Conservation (phyloP, 2,329 filamentous ascomycete genomes). For the Dendryphion nanum region DNA sequence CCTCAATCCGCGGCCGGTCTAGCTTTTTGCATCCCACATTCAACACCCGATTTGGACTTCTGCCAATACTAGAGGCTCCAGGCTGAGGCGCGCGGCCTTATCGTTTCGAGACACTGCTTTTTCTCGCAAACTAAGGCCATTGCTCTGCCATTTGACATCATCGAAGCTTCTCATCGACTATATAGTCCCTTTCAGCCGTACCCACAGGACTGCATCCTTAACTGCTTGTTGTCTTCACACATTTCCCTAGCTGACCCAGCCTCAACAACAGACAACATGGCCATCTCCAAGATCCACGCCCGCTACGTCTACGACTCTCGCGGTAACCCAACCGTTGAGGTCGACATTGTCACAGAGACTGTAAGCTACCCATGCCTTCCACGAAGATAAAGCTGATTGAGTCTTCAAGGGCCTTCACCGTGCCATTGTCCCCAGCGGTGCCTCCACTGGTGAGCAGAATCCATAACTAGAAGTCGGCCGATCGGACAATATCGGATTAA, state of each 20-base stretch:
- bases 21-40: conserved; percentile 21
- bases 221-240: conserved; percentile 18
- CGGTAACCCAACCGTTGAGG: conserved; percentile 96
- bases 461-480: conserved; percentile 8
- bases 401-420: conserved; percentile 92
- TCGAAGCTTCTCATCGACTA: conserved; percentile 10
- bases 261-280: conserved; percentile 62
- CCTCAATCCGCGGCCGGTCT: conserved; percentile 37
- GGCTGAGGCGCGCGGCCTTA: conserved; percentile 17
- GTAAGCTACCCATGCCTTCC: too few species aligned
- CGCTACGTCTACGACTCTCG: conserved; percentile 97
- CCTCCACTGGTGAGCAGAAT: conserved; percentile 71
- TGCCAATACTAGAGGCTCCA: too few species aligned
- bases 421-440: conserved; percentile 94
- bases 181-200: conserved; percentile 5
- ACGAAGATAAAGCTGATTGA: too few species aligned
- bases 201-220: conserved; percentile 10
- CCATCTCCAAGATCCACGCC: conserved; percentile 58
- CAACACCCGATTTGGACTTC: conserved; percentile 14
- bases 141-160: conserved; percentile 17
- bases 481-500: neutral
- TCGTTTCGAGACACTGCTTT: conserved; percentile 26
- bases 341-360: conserved; percentile 93
- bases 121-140: conserved; percentile 13
- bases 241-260: conserved; percentile 11